A percentile compares a stretch with the other conserved stretches of the same genome.
Evolutionary conservation across 495 filamentous ascomycete genomes (phyloP).

Genomic region (Penicillium arizonense): DNA sequence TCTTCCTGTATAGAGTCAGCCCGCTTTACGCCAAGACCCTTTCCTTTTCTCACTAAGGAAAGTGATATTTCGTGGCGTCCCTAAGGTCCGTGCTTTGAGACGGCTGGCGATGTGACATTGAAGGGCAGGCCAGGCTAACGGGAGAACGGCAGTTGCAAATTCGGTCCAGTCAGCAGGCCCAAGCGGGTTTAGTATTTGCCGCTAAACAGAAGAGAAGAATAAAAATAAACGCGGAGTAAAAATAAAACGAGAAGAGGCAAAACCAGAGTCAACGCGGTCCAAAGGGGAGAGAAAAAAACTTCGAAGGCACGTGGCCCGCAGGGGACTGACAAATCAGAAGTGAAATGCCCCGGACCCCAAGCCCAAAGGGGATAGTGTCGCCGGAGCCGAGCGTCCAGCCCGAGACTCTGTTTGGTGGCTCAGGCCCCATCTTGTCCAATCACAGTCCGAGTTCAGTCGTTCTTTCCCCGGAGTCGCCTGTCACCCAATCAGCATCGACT

Average conservation of each 20-base stretch:
- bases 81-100: slow-evolving; percentile 1
- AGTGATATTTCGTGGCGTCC: slow-evolving; percentile 7
- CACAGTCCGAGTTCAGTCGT: not conserved
- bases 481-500: slow-evolving; percentile 6
- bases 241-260: not conserved
- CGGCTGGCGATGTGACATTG: slow-evolving; percentile 7
- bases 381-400: slow-evolving; percentile 10
- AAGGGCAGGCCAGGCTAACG: too few species aligned
- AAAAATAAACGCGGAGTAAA: not conserved
- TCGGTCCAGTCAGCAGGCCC: not conserved
- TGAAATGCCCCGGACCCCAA: not conserved
- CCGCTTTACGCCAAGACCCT: not conserved
- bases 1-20: not conserved
- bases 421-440: not conserved
- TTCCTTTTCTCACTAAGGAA: not conserved
- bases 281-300: slow-evolving; percentile 1
- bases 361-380: slow-evolving; percentile 7
- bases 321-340: not conserved
- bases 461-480: not conserved
- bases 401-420: slow-evolving; percentile 19
- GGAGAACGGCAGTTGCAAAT: too few species aligned
- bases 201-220: not conserved
- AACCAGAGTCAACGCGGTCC: not conserved
- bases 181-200: not conserved
- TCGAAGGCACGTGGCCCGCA: slow-evolving; percentile 8